Evolutionary conservation across 2,329 filamentous ascomycete genomes (phyloP), one percentile per base, ranked within the genome.

Genomic region (Dothidotthia symphoricarpi): DNA sequence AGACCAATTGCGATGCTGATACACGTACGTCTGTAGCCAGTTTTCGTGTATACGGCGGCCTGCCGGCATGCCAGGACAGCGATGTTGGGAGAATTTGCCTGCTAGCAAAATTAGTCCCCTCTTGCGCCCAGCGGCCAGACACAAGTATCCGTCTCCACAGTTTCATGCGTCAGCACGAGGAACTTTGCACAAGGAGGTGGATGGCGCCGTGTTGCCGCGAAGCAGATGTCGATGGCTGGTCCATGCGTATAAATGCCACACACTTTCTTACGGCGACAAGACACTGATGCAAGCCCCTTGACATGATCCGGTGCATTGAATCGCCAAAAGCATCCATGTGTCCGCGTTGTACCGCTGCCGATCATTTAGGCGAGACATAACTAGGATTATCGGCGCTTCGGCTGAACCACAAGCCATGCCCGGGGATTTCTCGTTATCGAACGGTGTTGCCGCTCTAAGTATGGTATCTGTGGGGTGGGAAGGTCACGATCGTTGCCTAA

Each of bases 391-490:
- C 59, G 59, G 58, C 53, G 59, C 59, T 52, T 63, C 58, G 60
- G 59, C 57, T 61, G 58, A 56, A 57, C 55, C 53, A 53, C 49
- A 53, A 57, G 60, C 55, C 59, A 62, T 45, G 43, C 46, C 44
- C 53, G 61, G 62, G 55, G 57, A 65, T 58, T 63, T 63, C 51
- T 61, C 50, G 49, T 55, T 56, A 54, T 64, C 58, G 51, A 63
- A 63, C 58, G 55, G 57, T 51, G 45, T 55, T 63, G 45, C 62
- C 55, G 42, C 25, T 51, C 60, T 36, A 25, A 44, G 61, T 41
- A 39, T 58, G 59, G 59, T 52, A 36, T 45, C 54, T 54, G 59
- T 63, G 58, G 57, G 55, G 57, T 56, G 39, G 34, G 19, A 32
- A 22, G 19, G 9, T 9, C 19, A 22, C 19, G 19, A 9, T 9